Evolutionary conservation across 2,329 filamentous ascomycete genomes (phyloP).

Genomic region (Aspergillus aculeatus): DNA sequence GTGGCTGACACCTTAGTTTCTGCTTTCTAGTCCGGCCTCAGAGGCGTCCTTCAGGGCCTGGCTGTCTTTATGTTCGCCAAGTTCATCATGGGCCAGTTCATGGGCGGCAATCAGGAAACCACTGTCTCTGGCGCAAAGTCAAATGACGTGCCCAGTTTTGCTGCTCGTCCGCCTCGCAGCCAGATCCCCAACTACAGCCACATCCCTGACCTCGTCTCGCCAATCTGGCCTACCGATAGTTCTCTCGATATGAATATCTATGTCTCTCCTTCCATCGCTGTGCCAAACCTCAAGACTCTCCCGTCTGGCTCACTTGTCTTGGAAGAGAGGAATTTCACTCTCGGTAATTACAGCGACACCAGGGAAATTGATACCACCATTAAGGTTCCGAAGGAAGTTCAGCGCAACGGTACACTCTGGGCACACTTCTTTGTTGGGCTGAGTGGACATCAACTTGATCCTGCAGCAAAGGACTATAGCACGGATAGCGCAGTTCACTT

Average conservation of each 20-base stretch:
- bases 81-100: constrained; percentile 56
- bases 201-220: constrained; percentile 69
- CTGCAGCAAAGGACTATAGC: constrained; percentile 69
- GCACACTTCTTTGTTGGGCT: constrained; percentile 89
- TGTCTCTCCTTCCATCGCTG: constrained; percentile 71
- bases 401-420: constrained; percentile 91
- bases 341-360: constrained; percentile 76
- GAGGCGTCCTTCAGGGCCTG: constrained; percentile 53
- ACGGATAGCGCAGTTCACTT: constrained; percentile 77
- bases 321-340: constrained; percentile 74
- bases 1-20: constrained; percentile 21
- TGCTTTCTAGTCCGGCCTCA: constrained; percentile 39
- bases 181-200: constrained; percentile 42
- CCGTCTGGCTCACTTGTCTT: constrained; percentile 70
- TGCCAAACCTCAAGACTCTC: constrained; percentile 62
- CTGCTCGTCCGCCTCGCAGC: constrained; percentile 58
- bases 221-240: constrained; percentile 82
- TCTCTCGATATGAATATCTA: constrained; percentile 81
- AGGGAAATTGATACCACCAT: constrained; percentile 76
- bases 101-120: constrained; percentile 42
- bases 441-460: constrained; percentile 73
- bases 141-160: constrained; percentile 60
- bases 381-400: constrained; percentile 72
- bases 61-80: constrained; percentile 61
- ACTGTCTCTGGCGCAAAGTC: constrained; percentile 22